A percentile compares a stretch with the other conserved stretches of the same genome.
Conservation (phyloP, 169 alveolate species). For the Cryptosporidium viatorum region DNA sequence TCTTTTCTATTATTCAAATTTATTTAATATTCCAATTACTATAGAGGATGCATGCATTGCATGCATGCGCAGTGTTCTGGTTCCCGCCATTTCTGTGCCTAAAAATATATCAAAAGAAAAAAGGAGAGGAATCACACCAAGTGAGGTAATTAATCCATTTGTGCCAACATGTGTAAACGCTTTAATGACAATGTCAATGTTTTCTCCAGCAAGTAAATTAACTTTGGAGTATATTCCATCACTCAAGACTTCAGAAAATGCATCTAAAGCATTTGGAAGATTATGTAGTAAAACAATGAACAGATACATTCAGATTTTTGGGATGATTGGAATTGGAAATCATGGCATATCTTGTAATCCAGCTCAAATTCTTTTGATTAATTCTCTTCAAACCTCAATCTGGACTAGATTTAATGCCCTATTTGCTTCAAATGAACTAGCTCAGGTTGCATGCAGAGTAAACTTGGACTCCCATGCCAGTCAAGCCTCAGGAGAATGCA, state of each 20-base stretch:
- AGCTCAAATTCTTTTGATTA: conserved; percentile 34
- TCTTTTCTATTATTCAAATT: conserved; percentile 9
- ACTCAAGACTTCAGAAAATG: conserved; percentile 47
- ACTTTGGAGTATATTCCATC: conserved; percentile 19
- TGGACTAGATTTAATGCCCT: conserved; percentile 44
- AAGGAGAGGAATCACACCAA: conserved; percentile 26
- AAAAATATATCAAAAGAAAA: neutral
- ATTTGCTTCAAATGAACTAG: conserved; percentile 52
- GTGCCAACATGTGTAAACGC: conserved; percentile 60
- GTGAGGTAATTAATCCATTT: conserved; percentile 51
- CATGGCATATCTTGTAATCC: conserved; percentile 42
- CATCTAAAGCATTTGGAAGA: conserved; percentile 48
- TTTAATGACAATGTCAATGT: conserved; percentile 45
- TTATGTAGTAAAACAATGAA: conserved; percentile 63
- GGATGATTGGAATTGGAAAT: conserved; percentile 68
- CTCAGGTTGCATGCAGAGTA: conserved; percentile 61
- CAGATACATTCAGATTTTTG: conserved; percentile 32
- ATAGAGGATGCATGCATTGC: conserved; percentile 58
- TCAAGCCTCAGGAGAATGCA: conserved; percentile 56
- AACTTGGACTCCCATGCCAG: conserved; percentile 38
- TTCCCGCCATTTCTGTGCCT: conserved; percentile 57
- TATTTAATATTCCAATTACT: conserved; percentile 8
- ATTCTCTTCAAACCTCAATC: conserved; percentile 35
- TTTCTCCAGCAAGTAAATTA: conserved; percentile 24
- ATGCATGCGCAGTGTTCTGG: conserved; percentile 28